These are phyloP conservation scores for Hansfordia pulvinata DNA, from an alignment of 2,329 filamentous ascomycete genomes.

Conservation along the genomic window DNA sequence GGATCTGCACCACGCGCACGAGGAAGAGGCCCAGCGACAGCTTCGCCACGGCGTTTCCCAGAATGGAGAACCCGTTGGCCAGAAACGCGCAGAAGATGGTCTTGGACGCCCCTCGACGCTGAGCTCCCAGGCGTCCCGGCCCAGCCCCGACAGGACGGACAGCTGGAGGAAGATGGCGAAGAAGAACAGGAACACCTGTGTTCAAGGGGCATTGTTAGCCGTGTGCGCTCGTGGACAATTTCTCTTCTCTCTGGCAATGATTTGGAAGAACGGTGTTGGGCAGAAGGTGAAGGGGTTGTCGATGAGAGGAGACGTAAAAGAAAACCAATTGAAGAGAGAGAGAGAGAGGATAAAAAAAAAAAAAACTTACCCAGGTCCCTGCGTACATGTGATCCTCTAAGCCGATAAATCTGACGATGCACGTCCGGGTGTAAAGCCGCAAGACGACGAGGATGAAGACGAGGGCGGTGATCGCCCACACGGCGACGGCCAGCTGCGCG, in stretches of 20 bases:
- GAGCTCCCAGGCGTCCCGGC: slow-evolving; percentile 18
- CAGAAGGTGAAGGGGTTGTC: too few species aligned
- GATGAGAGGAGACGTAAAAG: too few species aligned
- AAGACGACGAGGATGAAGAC: slow-evolving; percentile 11
- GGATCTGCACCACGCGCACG: slow-evolving; percentile 20
- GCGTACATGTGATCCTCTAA: slow-evolving; percentile 21
- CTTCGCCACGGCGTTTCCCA: slow-evolving; percentile 23
- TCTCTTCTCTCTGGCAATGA: too few species aligned
- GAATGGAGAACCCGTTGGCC: slow-evolving; percentile 21
- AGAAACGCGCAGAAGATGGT: slow-evolving; percentile 25
- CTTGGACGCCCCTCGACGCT: slow-evolving; percentile 14
- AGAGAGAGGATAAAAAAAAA: slow-evolving; percentile 18
- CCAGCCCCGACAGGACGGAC: slow-evolving; percentile 19
- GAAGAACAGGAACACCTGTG: slow-evolving; percentile 17
- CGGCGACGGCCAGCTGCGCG: slow-evolving; percentile 13
- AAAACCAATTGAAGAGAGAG: slow-evolving; percentile 14
- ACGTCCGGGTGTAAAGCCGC: slow-evolving; percentile 14
- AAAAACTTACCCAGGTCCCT: slow-evolving; percentile 14
- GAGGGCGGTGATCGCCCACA: slow-evolving; percentile 21
- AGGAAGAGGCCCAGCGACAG: slow-evolving; percentile 23
- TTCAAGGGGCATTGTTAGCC: too few species aligned
- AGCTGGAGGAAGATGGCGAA: slow-evolving; percentile 21
- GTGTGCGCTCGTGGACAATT: too few species aligned
- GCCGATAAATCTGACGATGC: slow-evolving; percentile 20
- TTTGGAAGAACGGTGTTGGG: too few species aligned